These are phyloP conservation scores for Boletus barrowsii DNA, from an alignment of 768 basidiomycete species.

Conservation along the genomic window DNA sequence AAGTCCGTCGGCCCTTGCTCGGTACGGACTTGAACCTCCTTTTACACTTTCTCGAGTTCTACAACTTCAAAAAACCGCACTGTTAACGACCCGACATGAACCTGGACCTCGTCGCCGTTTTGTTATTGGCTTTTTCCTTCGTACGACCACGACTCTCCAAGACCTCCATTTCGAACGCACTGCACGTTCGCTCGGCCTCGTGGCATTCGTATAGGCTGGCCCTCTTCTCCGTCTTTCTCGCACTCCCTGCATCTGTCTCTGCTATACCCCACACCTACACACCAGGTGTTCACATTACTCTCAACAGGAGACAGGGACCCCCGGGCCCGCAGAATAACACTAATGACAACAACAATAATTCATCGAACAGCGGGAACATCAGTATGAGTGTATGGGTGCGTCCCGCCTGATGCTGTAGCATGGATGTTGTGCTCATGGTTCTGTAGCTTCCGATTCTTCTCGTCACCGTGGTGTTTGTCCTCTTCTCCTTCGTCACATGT, in stretches of 20 bases:
- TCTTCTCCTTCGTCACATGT: constrained; percentile 22
- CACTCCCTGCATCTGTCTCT: constrained; percentile 3
- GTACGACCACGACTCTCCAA: not conserved
- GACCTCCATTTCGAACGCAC: not conserved
- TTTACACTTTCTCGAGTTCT: too few relatives aligned
- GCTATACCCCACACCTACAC: constrained; percentile 6
- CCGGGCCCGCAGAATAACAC: not conserved
- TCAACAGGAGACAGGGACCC: not conserved
- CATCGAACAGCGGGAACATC: constrained; percentile 3
- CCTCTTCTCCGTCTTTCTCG: not conserved
- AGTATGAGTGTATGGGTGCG: constrained; percentile 27
- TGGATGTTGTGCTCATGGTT: not conserved
- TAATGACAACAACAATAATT: not conserved
- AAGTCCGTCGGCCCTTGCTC: not conserved
- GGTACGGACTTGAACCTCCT: too few relatives aligned
- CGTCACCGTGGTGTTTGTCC: constrained; percentile 18
- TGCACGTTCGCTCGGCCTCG: not conserved
- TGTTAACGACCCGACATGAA: constrained; percentile 6
- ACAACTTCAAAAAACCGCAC: not conserved
- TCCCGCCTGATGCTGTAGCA: not conserved
- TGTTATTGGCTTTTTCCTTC: not conserved
- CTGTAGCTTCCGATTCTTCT: constrained; percentile 29
- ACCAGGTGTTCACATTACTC: not conserved
- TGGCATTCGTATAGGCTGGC: not conserved
- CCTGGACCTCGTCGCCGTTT: not conserved